Conservation (phyloP, 169 alveolate genomes). For the Babesia caballi region DNA sequence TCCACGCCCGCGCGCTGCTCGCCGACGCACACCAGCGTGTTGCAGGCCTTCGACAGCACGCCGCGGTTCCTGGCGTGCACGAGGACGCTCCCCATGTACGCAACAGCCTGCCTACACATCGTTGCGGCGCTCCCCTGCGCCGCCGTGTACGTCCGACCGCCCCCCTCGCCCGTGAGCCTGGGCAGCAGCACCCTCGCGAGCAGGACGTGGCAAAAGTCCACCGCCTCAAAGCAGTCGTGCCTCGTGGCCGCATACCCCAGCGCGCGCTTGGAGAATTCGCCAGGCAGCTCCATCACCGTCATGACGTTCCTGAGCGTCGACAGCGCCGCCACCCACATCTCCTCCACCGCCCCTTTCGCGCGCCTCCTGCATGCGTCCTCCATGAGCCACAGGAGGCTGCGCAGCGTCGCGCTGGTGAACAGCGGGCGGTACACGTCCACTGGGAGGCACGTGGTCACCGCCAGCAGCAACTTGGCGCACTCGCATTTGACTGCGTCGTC, state of each 20-base stretch:
- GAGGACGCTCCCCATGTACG: slow-evolving; percentile 13
- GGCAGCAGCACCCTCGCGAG: slow-evolving; percentile 23
- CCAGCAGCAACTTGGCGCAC: slow-evolving; percentile 20
- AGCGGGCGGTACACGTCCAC: slow-evolving; percentile 6
- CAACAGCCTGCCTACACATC: neutral
- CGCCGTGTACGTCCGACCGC: neutral
- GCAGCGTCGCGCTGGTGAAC: slow-evolving; percentile 1
- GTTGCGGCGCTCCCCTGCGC: neutral
- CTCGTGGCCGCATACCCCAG: slow-evolving; percentile 3
- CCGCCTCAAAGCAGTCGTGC: slow-evolving; percentile 15
- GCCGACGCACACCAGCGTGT: slow-evolving; percentile 24
- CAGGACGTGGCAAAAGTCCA: slow-evolving; percentile 40
- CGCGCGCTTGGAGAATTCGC: neutral
- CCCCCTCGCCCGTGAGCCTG: neutral
- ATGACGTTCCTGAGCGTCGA: slow-evolving; percentile 32
- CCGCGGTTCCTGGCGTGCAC: neutral
- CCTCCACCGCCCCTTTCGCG: slow-evolving; percentile 1
- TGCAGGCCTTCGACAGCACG: slow-evolving; percentile 36
- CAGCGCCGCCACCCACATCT: slow-evolving; percentile 37
- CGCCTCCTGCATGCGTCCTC: slow-evolving; percentile 13
- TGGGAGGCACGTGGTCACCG: slow-evolving; percentile 21
- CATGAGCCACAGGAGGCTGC: slow-evolving; percentile 13
- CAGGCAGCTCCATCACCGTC: neutral
- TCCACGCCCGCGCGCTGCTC: slow-evolving; percentile 50
- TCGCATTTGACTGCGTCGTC: slow-evolving; percentile 17